These are phyloP conservation scores for Aspergillus glaucus DNA, from an alignment of 2,329 filamentous ascomycete species.

Conservation along the genomic window DNA sequence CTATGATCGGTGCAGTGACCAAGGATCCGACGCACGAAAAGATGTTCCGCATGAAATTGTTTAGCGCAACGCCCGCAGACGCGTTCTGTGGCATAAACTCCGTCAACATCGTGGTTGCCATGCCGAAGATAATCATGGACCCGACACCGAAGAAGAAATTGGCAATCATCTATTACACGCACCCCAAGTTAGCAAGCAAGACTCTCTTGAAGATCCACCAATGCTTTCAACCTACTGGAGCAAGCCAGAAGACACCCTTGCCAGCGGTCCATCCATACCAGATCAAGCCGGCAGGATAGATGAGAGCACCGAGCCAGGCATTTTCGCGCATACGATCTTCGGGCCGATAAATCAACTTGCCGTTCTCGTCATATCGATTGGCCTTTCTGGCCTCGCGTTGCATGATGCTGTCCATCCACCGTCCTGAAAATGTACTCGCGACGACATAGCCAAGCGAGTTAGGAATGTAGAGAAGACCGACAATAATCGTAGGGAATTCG, in stretches of 20 bases:
- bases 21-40: conserved; percentile 66
- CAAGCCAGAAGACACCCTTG: conserved; percentile 58
- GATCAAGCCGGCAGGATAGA: conserved; percentile 65
- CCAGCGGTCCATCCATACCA: conserved; percentile 72
- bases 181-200: conserved; percentile 1
- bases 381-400: conserved; percentile 65
- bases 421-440: conserved; percentile 62
- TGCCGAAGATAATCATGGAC: conserved; percentile 71
- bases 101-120: conserved; percentile 74
- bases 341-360: conserved; percentile 61
- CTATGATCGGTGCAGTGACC: conserved; percentile 64
- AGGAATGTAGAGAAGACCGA: conserved; percentile 74
- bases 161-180: conserved; percentile 45
- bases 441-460: conserved; percentile 66
- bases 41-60: conserved; percentile 76
- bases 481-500: conserved; percentile 58
- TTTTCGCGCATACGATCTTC: conserved; percentile 82
- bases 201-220: not conserved
- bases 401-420: conserved; percentile 80
- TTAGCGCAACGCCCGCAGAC: conserved; percentile 68
- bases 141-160: conserved; percentile 70
- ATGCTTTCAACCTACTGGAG: conserved; percentile 37
- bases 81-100: conserved; percentile 71
- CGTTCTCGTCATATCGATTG: conserved; percentile 60
- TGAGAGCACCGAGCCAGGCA: conserved; percentile 64